Evolutionary conservation across 2,329 filamentous ascomycete species (phyloP), one percentile per base, ranked within the genome.

Genomic region (Aspergillus ruber): DNA sequence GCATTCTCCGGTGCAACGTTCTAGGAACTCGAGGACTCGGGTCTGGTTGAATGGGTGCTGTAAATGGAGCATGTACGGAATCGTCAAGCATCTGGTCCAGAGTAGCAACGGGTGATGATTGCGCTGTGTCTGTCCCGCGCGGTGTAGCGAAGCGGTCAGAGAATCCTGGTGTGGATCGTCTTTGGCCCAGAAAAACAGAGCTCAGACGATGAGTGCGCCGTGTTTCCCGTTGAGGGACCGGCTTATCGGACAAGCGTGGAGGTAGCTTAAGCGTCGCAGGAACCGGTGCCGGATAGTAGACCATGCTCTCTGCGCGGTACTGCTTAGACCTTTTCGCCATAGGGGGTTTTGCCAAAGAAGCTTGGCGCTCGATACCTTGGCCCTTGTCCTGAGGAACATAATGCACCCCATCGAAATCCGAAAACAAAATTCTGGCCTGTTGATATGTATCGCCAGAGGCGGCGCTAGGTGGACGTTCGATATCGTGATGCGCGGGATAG

Each of bases 271-370:
- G 78, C 84, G 95, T 90, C 52, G 86, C 84, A 3, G 93, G 93
- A 2, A 98, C 93, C 1, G 89, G 90, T 3, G 93, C 93, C 12
- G 93, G 93, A 65, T 98, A 98, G 69, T 85, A 97, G 8, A 95
- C 82, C 88, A 97, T 95, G 57, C 84, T 76, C 55, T 91, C 82
- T 4, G 82, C 85, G 1, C 66, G 62, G 55, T 68, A 70, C 20
- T 62, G 58, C 51, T 67, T 58, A 10, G 67, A 59, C 43, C 67
- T 59, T 46, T 60, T 64, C 4, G 71, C 69, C 41, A 72, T 63
- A 29, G 71, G 69, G 18, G 69, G 68, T 43, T 63, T 64, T 17
- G 53, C 63, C 38, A 74, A 52, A 23, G 72, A 67, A 15, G 72
- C 53, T 38, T 61, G 65, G 20, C 66, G 63, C 43, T 55, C 53